These are phyloP conservation scores for Chlorella sorokiniana DNA, from an alignment of 139 green algal genomes.

Conservation along the genomic window DNA sequence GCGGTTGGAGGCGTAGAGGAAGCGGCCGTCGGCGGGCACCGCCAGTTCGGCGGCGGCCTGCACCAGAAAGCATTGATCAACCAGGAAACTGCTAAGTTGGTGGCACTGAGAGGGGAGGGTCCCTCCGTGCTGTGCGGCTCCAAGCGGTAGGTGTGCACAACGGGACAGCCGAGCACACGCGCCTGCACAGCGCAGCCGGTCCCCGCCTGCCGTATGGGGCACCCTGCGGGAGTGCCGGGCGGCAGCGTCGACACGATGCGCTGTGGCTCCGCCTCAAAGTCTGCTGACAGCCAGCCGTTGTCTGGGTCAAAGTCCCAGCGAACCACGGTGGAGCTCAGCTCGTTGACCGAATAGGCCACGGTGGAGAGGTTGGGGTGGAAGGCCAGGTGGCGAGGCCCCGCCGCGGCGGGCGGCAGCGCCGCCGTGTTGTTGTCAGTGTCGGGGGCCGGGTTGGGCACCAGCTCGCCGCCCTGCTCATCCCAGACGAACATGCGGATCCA, in stretches of 20 bases:
- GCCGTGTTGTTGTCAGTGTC: neutral
- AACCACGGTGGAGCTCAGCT: neutral
- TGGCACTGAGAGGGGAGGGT: too few species aligned
- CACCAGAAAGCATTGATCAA: neutral
- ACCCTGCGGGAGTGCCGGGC: neutral
- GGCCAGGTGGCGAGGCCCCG: neutral
- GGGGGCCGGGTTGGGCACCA: neutral
- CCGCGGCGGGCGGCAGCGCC: neutral
- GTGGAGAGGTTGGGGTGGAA: neutral
- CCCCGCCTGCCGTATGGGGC: neutral
- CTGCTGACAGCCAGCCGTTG: neutral
- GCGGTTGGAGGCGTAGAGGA: neutral
- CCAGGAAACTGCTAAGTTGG: too few species aligned
- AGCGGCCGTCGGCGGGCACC: neutral
- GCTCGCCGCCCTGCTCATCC: neutral
- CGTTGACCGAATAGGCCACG: neutral
- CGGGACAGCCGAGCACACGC: neutral
- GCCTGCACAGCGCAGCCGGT: neutral
- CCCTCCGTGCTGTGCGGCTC: too few species aligned
- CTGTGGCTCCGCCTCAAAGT: neutral
- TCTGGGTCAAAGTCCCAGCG: neutral
- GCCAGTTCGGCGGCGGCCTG: neutral
- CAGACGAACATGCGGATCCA: neutral
- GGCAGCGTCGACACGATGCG: neutral
- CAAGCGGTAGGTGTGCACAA: too few species aligned